Percentiles rank a stretch among this genome's conserved stretches.
These are phyloP conservation scores for Cornus suecica DNA, from an alignment of 148 eudicot species.

Conservation along the genomic window DNA sequence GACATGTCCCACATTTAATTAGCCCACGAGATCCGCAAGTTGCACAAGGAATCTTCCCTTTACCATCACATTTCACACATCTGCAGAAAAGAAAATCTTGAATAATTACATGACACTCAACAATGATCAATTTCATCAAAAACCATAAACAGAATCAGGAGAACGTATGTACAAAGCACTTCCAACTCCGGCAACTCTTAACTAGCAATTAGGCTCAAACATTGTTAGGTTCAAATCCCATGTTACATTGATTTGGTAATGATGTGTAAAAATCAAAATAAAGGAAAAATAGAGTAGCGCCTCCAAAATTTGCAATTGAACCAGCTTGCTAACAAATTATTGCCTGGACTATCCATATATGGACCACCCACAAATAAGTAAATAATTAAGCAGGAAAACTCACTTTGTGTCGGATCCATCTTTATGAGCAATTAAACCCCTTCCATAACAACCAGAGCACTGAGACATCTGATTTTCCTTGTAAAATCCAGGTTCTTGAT, in stretches of 20 bases:
- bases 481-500: constrained; percentile 80
- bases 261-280: not conserved
- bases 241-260: not conserved
- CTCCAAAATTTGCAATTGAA: not conserved
- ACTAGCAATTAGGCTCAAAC: constrained; percentile 11
- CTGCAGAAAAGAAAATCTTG: constrained; percentile 34
- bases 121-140: not conserved
- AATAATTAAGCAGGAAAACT: constrained; percentile 17
- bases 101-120: not conserved
- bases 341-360: not conserved
- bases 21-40: constrained; percentile 86
- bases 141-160: not conserved
- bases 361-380: not conserved
- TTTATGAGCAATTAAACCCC: constrained; percentile 91
- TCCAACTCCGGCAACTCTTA: not conserved
- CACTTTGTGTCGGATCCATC: constrained; percentile 97
- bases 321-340: not conserved
- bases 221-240: not conserved
- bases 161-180: not conserved
- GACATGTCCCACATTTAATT: constrained; percentile 70
- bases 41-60: constrained; percentile 84
- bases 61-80: constrained; percentile 74
- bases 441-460: constrained; percentile 75
- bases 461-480: constrained; percentile 69
- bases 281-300: not conserved